phyloP scores from a whole-genome alignment of 768 basidiomycete species.

The Gelatoporia subvermispora region DNA sequence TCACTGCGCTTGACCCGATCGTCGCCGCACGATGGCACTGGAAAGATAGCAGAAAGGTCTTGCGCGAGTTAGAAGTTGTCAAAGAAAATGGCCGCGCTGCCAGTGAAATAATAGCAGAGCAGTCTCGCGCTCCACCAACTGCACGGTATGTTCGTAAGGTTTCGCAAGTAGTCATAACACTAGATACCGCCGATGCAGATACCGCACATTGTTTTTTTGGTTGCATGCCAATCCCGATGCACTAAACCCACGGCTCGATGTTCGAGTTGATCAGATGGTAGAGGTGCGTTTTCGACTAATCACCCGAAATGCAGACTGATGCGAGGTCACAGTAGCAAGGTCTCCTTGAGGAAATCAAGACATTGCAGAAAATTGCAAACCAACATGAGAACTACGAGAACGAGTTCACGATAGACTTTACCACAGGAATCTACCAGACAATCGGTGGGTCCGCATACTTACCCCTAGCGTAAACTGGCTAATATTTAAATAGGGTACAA shows the following conservation, averaged over 20 bases:
- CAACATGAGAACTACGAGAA: background rate
- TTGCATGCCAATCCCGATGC: conserved; percentile 66
- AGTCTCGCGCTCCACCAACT: conserved; percentile 38
- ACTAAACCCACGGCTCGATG: conserved; percentile 66
- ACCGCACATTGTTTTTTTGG: conserved; percentile 87
- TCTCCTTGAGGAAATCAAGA: conserved; percentile 71
- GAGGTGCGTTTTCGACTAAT: conserved; percentile 41
- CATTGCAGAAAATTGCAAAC: conserved; percentile 34
- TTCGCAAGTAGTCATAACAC: background rate
- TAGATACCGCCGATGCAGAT: conserved; percentile 41
- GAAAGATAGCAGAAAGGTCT: conserved; percentile 88
- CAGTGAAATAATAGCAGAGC: conserved; percentile 66
- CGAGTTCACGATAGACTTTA: conserved; percentile 45
- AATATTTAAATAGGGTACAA: conserved; percentile 65
- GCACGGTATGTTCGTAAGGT: conserved; percentile 43
- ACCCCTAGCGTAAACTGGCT: background rate
- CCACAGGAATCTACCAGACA: conserved; percentile 87
- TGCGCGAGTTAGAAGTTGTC: conserved; percentile 73
- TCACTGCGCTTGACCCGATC: conserved; percentile 62
- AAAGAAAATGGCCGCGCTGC: conserved; percentile 60
- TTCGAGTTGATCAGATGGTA: conserved; percentile 86
- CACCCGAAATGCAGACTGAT: background rate
- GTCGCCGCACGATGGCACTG: conserved; percentile 92
- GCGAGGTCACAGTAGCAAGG: conserved; percentile 49
- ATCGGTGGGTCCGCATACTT: conserved; percentile 54